Evolutionary conservation across 129 eudicot genomes (phyloP), one percentile per base, ranked within the genome.

Genomic region (Sambucus nigra): DNA sequence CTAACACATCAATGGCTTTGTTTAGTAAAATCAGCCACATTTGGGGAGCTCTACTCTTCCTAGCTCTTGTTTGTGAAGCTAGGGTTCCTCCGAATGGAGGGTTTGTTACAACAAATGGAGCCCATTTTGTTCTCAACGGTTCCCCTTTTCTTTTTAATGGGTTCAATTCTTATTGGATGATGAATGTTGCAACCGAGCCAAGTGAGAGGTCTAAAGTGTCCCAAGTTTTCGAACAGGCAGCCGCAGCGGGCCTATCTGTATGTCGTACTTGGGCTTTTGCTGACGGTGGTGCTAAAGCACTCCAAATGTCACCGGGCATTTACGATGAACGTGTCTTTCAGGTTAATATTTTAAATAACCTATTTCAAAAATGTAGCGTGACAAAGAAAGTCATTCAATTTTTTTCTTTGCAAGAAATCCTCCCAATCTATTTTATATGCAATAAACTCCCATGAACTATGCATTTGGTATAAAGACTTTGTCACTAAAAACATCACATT

Each of bases 231-330:
- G 74, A 64, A 44, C 82, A 89, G 1, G 97, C 97, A 4, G 67
- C 88, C 0, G 69, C 63, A 12, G 80, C 87, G 12, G 93, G 93
- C 9, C 87, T 89, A 25, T 72, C 86, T 0, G 93, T 89, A 14
- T 81, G 93, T 58, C 60, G 97, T n/a, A 81, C 97, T 4, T 89
- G 97, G 97, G 97, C 95, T 27, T 84, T 89, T 13, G 76, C 75
- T 0, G 97, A 89, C 38, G 95, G 88, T 5, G 81, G 86, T n/a
- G 71, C 65, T 46, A 66, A 73, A 5, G 81, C 97, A 3, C 79
- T 89, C 10, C 95, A 89, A 51, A 51, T 73, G 28, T 81, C 97
- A 22, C 97, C 86, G 2, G 97, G 95, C 27, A 63, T 55, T 8
- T 89, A 89, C 0, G 78, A 84, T 33, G 97, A 89, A 63, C 88